These are phyloP conservation scores for Aegilops bicornis DNA, from an alignment of 176 grass and related monocot genomes.

Conservation along the genomic window DNA sequence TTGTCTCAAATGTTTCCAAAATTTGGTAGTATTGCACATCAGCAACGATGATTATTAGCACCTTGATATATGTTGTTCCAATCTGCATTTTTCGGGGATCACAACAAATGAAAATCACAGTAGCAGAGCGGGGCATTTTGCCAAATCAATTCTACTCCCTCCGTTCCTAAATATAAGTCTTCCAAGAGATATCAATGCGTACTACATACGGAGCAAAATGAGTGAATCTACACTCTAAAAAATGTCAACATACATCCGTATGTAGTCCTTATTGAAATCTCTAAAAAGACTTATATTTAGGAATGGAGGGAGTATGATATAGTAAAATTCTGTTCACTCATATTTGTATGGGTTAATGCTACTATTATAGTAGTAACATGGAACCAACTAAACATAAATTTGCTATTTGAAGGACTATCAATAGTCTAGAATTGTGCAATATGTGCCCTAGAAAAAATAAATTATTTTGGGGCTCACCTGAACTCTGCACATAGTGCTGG, in stretches of 20 bases:
- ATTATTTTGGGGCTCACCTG: neutral
- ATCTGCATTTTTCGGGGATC: neutral
- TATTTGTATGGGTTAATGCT: neutral
- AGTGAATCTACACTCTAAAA: too few species aligned
- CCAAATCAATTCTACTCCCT: neutral
- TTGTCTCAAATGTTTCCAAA: neutral
- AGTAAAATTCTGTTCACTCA: neutral
- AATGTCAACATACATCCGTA: too few species aligned
- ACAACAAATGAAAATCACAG: neutral
- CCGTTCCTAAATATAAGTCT: too few species aligned
- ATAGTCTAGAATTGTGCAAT: neutral
- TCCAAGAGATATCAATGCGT: too few species aligned
- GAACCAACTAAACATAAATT: neutral
- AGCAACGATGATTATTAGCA: neutral
- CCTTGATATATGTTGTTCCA: neutral
- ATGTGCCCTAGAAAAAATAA: neutral
- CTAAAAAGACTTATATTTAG: too few species aligned
- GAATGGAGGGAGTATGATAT: neutral
- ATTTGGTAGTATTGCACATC: neutral
- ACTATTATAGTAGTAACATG: neutral
- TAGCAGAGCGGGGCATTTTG: neutral
- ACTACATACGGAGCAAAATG: too few species aligned
- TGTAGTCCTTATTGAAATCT: too few species aligned
- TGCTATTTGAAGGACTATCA: neutral
- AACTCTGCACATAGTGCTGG: neutral